These are phyloP conservation scores for Phytophthora sp. DNA, from an alignment of 352 stramenopile species.

Conservation along the genomic window DNA sequence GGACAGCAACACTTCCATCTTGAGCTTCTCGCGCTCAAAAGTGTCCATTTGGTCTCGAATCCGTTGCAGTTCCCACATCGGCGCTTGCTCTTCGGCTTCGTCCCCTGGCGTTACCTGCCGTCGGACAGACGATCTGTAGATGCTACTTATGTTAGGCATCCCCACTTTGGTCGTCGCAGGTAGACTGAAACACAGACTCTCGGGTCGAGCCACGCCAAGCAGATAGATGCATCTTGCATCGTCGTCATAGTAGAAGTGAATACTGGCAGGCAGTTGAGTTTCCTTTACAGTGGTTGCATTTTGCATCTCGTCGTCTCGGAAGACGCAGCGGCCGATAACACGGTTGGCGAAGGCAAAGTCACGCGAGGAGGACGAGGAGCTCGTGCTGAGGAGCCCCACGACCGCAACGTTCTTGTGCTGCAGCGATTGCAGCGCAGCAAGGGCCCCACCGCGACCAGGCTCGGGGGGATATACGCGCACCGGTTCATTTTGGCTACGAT, in stretches of 20 bases:
- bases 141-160: conserved; percentile 16
- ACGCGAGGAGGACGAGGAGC: conserved; percentile 38
- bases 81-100: conserved; percentile 17
- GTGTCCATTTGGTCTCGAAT: conserved; percentile 21
- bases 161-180: conserved; percentile 7
- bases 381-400: conserved; percentile 56
- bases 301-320: conserved; percentile 43
- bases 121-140: conserved; percentile 7
- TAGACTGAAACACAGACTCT: conserved; percentile 43
- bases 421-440: conserved; percentile 45
- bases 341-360: conserved; percentile 65
- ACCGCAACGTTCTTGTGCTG: conserved; percentile 50
- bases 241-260: conserved; percentile 71
- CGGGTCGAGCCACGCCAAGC: conserved; percentile 51
- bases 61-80: conserved; percentile 21
- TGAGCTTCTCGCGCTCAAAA: conserved; percentile 59
- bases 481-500: conserved; percentile 47
- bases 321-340: conserved; percentile 63
- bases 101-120: conserved; percentile 11
- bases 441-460: conserved; percentile 17
- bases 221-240: conserved; percentile 56
- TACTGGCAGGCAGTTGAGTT: conserved; percentile 36
- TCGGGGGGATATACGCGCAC: conserved; percentile 67
- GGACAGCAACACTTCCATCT: conserved; percentile 73
- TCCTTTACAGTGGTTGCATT: conserved; percentile 32